Base-by-base conservation (phyloP, 495 filamentous ascomycete genomes). In the Penicillium cosmopolitanum region DNA sequence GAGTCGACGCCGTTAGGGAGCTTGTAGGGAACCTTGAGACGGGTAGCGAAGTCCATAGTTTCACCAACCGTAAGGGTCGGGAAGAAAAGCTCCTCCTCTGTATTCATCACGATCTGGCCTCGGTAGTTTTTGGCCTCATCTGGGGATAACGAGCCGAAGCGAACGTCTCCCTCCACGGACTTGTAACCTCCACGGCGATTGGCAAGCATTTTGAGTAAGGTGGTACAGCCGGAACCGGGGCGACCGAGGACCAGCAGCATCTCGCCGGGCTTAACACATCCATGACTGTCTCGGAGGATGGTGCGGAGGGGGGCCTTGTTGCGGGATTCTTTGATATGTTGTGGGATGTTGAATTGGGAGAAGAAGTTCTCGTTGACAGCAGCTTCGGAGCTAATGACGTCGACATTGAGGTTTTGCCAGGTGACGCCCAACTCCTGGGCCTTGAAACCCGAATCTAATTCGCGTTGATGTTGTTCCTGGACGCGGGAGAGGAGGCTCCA, bases 1-100 rank as follows among this genome's bases (percentile, higher is more conserved):
- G 69, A 85, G 60, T 67, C 81, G 8, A 66, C 64, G 0, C 69
- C 72, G 19, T 72, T 56, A 0, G 75, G 75, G 0, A 74, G 58
- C 25, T 72, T 56, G 21, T 62, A 65, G 10, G 75, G 73, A 7
- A 78, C 71, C 62, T 77, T 79, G 1, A 78, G 57, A 5, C 70
- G 64, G 1, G 76, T 71, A 0, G 89, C 87, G 62, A 93, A 93
- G 19, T 84, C 82, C 61, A 93, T 81, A 0, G 90, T 93, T 57
- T 91, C 76, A 69, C 77, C 85, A 1, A 93, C 89, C 0, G 86
- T 92, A 47, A 94, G 68, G 4, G 77, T 77, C 1, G 90, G 86
- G 60, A 91, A 85, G 63, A 92, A 89, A 16, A 85, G 67, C 61
- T 93, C 90, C 35, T 92, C 88, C 64, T 92, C 89, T 4, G 80